Evolutionary conservation across 2,329 filamentous ascomycete genomes (phyloP).

Genomic region (Talaromyces atroroseus): DNA sequence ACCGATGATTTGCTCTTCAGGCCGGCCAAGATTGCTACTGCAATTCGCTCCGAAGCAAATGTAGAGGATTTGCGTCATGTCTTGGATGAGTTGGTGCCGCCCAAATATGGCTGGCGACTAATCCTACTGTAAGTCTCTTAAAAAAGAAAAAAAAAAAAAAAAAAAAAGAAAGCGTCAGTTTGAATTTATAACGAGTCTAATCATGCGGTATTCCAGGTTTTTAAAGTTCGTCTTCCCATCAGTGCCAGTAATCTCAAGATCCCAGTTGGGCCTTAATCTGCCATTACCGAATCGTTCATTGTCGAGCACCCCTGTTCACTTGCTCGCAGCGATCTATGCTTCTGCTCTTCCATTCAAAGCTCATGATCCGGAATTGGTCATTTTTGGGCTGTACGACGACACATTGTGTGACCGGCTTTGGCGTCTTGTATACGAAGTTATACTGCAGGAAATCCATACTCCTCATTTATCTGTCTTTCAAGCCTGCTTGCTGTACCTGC

Average conservation of each 20-base stretch:
- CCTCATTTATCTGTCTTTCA: constrained; percentile 29
- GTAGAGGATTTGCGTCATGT: constrained; percentile 9
- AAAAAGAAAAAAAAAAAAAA: too few species aligned
- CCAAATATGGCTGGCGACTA: not conserved
- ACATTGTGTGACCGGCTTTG: constrained; percentile 23
- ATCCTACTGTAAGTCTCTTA: not conserved
- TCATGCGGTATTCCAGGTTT: not conserved
- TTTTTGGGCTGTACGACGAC: constrained; percentile 24
- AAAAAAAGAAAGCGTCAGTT: not conserved
- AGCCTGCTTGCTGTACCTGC: constrained; percentile 29
- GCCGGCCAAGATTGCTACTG: constrained; percentile 7
- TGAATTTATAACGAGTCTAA: not conserved
- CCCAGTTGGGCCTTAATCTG: constrained; percentile 21
- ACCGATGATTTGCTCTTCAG: constrained; percentile 7
- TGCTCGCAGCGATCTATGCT: constrained; percentile 30
- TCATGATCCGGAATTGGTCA: constrained; percentile 27
- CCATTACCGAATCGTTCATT: constrained; percentile 19
- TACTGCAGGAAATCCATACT: constrained; percentile 28
- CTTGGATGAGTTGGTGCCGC: constrained; percentile 2
- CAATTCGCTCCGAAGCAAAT: not conserved
- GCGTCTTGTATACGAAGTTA: constrained; percentile 27
- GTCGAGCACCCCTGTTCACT: constrained; percentile 21
- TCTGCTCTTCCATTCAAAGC: constrained; percentile 28
- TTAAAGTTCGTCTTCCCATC: constrained; percentile 26
- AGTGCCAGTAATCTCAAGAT: constrained; percentile 27